phyloP scores from a whole-genome alignment of 495 filamentous ascomycete genomes.

The Bacidia gigantensis region DNA sequence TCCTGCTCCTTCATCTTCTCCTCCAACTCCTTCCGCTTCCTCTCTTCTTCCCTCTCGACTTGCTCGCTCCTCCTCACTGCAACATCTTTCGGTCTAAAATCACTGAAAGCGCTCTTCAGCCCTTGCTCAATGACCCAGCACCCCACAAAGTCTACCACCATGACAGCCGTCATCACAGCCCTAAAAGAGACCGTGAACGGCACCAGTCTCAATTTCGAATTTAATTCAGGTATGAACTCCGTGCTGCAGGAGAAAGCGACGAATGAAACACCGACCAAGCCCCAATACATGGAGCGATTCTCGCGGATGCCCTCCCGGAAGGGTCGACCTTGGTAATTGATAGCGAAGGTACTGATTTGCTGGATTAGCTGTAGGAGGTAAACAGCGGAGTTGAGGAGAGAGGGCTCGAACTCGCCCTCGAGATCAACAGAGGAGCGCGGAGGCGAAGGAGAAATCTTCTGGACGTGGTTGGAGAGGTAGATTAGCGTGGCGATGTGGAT shows the following conservation, averaged over 20 bases:
- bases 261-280: constrained; percentile 71
- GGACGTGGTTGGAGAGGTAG: constrained; percentile 84
- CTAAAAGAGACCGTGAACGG: constrained; percentile 91
- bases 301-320: constrained; percentile 93
- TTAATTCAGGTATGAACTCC: constrained; percentile 90
- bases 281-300: constrained; percentile 97
- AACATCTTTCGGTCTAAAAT: constrained; percentile 90
- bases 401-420: constrained; percentile 88
- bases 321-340: constrained; percentile 97
- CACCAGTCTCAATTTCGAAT: constrained; percentile 82
- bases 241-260: constrained; percentile 94
- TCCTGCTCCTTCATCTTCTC: constrained; percentile 40
- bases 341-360: constrained; percentile 97
- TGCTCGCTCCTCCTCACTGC: constrained; percentile 77
- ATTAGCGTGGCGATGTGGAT: constrained; percentile 90
- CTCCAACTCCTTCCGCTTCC: constrained; percentile 48
- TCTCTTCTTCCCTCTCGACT: constrained; percentile 55
- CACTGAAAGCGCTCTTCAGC: constrained; percentile 76
- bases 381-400: constrained; percentile 88
- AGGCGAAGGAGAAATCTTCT: constrained; percentile 48
- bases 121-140: constrained; percentile 85
- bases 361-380: constrained; percentile 98
- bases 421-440: constrained; percentile 66
- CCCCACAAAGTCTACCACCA: constrained; percentile 77
- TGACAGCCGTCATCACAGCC: constrained; percentile 64